Conservation (phyloP, 495 filamentous ascomycete genomes). For the Hypoxylon fuscum region DNA sequence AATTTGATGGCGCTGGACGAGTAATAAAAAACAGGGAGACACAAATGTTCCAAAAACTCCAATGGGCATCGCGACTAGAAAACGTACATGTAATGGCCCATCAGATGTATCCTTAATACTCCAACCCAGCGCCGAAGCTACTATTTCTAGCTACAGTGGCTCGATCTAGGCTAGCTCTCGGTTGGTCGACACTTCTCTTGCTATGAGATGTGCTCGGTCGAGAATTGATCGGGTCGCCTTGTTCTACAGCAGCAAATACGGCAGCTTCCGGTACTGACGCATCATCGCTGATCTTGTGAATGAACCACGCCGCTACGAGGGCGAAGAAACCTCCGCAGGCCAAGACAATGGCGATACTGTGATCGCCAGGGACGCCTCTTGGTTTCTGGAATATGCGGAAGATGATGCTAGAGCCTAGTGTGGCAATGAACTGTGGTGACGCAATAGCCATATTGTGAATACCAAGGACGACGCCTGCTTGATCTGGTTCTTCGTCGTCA, state of each 20-base stretch:
- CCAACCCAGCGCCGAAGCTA: conserved; percentile 56
- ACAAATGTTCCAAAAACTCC: neutral
- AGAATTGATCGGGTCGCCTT: conserved; percentile 45
- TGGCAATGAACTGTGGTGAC: conserved; percentile 87
- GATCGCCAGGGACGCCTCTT: conserved; percentile 80
- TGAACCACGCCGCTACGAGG: conserved; percentile 76
- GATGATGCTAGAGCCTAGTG: conserved; percentile 79
- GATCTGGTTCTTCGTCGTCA: conserved; percentile 66
- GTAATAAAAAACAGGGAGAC: neutral
- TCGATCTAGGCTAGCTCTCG: conserved; percentile 53
- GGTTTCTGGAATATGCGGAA: conserved; percentile 86
- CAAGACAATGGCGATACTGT: conserved; percentile 85
- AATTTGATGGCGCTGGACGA: neutral
- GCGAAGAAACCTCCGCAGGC: conserved; percentile 82
- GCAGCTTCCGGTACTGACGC: conserved; percentile 45
- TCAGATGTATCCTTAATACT: conserved; percentile 47
- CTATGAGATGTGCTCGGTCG: conserved; percentile 43
- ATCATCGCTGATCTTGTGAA: conserved; percentile 57
- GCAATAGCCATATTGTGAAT: conserved; percentile 93
- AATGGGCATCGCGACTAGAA: neutral
- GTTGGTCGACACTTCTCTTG: conserved; percentile 43
- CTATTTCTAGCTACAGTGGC: conserved; percentile 55
- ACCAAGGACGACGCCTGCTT: conserved; percentile 88
- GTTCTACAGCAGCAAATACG: conserved; percentile 51
- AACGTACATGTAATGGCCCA: neutral